Evolutionary conservation across 139 green algal genomes (phyloP), one percentile per base, ranked within the genome.

Genomic region (Chloropicon primus): DNA sequence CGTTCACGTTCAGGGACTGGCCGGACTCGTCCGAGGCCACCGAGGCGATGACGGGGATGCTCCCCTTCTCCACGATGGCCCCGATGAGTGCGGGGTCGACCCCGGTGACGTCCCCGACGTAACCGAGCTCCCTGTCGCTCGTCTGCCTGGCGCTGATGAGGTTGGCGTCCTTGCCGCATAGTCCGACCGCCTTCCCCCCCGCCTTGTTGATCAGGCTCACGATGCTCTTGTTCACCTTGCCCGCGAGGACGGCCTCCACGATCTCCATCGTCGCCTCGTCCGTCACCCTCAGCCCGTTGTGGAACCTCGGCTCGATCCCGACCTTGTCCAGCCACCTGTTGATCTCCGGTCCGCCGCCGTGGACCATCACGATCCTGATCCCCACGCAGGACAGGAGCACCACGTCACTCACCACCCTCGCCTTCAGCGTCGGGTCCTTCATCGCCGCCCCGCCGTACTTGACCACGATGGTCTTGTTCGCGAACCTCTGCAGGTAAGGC

Each of bases 391-490:
- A 89, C 26, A 99, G 87, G 75, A 99, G 85, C 2, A 98, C 94
- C 1, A 99, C 80, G 81, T 99, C 95, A 2, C 88, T 86, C 74
- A 99, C 93, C 0, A 99, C 95, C 25, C 93, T 85, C 1, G 85
- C 90, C 87, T 99, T 98, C 2, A 97, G 87, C 3, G 81, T 90
- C 1, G 87, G 85, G 77, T 97, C 93, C 79, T 98, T 98, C 95
- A 99, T 99, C 21, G 96, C 96, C 0, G 96, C 96, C 5, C 96
- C 96, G 21, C 96, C 95, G 79, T 98, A 99, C 87, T 99, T 99
- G 76, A 99, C 89, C 1, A 99, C 96, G 1, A 99, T 85, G 0
- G 91, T 99, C 80, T 98, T 97, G 28, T 88, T 89, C 2, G 83
- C 80, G 78, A 97, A 97, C 25, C 84, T 85, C 80, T 97, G 91